Evolutionary conservation across 768 basidiomycete species (phyloP).

Genomic region (Punctularia strigosozonata): DNA sequence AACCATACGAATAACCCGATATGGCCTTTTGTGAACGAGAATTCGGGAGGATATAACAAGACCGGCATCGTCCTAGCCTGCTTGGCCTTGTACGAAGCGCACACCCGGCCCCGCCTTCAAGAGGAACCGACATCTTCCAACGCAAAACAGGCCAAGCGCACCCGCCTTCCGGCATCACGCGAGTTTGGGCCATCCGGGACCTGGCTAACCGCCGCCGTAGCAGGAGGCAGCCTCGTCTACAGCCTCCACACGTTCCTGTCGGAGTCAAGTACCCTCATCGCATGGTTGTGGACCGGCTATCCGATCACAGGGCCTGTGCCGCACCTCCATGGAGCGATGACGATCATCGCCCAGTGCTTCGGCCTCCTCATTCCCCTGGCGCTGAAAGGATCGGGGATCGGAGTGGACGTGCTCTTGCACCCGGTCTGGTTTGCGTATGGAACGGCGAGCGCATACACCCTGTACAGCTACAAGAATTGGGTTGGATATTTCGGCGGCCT

Average conservation of each 20-base stretch:
- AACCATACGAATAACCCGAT: conserved; percentile 85
- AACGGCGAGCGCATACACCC: conserved; percentile 33
- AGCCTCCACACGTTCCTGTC: conserved; percentile 60
- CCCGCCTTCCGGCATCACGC: too few species aligned
- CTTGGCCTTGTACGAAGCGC: conserved; percentile 45
- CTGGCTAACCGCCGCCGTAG: conserved; percentile 34
- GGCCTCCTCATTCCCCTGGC: conserved; percentile 32
- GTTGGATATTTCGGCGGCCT: conserved; percentile 59
- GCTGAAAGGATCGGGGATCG: conserved; percentile 1
- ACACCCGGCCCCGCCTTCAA: conserved; percentile 22
- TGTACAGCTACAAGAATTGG: conserved; percentile 59
- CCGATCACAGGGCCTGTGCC: conserved; percentile 63
- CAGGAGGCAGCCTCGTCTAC: conserved; percentile 61
- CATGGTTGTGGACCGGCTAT: conserved; percentile 90
- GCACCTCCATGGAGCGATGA: conserved; percentile 57
- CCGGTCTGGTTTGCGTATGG: conserved; percentile 48
- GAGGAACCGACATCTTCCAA: conserved; percentile 1
- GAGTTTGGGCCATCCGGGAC: too few species aligned
- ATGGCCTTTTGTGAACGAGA: conserved; percentile 65
- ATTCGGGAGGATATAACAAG: conserved; percentile 61
- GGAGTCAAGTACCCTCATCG: conserved; percentile 68
- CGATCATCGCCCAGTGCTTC: conserved; percentile 47
- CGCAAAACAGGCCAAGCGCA: background rate
- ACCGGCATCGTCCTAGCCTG: conserved; percentile 47
- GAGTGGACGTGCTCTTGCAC: conserved; percentile 20